Base-by-base conservation (phyloP, 2,329 filamentous ascomycete species). In the Talaromyces rugulosus region DNA sequence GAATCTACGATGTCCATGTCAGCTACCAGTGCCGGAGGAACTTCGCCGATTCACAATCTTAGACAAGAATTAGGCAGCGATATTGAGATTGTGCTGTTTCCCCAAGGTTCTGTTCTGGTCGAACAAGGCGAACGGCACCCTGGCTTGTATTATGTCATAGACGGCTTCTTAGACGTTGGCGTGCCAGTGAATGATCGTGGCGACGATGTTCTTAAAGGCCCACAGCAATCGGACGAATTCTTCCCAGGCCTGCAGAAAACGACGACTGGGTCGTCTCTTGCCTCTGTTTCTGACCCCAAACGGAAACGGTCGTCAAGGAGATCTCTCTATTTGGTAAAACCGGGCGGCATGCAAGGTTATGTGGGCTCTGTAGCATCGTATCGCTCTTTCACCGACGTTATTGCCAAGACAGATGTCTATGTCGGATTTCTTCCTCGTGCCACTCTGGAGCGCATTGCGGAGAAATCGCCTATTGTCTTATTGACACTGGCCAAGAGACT, bases 91-190 rank as follows among this genome's bases (percentile, higher is more conserved):
- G 95, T 99, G 5, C 98, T 91, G 78, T 99, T 99, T 67, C 94
- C 93, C 0, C 91, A 98, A 74, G 93, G 91, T 2, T 94, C 95
- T 1, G 90, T 99, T 0, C 83, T 99, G 16, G 93, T 99, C 0
- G 95, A 99, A 71, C 93, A 98, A 77, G 94, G 95, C 9, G 95
- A 99, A 74, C 86, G 95, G n/a, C 96, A 96, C 68, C 95, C 95
- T 0, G 95, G 95, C 0, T 75, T 99, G 0, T 99, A 99, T 78
- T 99, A 99, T 75, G 94, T 99, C 3, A 90, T 99, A 56, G 95
- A 99, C 73, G 95, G 95, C 0, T 99, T 99, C 69, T 80, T 99
- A 40, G 95, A 99, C 70, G 93, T 98, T 51, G 92, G 92, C 64
- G 89, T 96, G n/a, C 88, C 91, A 1, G 80, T 86, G 0, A 86